These are phyloP conservation scores for Thielaviopsis ethacetica DNA, from an alignment of 2,329 filamentous ascomycete genomes.

Conservation along the genomic window DNA sequence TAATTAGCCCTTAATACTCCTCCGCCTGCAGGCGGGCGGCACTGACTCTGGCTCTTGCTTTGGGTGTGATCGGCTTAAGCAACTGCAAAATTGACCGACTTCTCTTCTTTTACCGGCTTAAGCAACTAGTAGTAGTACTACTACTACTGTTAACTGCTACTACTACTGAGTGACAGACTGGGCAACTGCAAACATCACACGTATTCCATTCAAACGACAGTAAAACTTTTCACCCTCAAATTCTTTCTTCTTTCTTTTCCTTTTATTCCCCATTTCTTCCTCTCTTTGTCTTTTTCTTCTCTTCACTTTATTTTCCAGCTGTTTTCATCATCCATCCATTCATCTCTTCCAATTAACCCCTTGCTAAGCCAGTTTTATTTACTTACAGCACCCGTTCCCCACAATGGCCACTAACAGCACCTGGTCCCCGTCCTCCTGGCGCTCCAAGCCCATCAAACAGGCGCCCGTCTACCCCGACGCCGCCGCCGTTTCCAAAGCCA, in stretches of 20 bases:
- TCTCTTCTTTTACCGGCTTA: too few species aligned
- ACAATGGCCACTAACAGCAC: background rate
- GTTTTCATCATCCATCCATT: background rate
- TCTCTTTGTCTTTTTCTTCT: background rate
- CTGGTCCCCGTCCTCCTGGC: conserved; percentile 55
- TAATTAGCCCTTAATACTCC: too few species aligned
- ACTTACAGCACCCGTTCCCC: background rate
- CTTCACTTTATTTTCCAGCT: too few species aligned
- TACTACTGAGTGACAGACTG: background rate
- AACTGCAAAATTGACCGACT: background rate
- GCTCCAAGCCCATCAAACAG: conserved; percentile 64
- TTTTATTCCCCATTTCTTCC: background rate
- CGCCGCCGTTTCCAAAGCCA: conserved; percentile 39
- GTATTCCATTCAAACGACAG: background rate
- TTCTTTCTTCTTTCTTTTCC: background rate
- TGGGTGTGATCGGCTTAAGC: background rate
- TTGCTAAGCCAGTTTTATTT: too few species aligned
- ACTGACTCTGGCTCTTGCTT: background rate
- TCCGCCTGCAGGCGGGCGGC: background rate
- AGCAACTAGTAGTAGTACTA: too few species aligned
- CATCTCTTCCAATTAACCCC: background rate
- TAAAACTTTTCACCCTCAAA: background rate
- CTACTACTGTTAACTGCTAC: background rate
- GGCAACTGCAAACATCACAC: background rate
- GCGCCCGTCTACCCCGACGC: conserved; percentile 52